A percentile compares a stretch with the other conserved stretches of the same genome.
phyloP scores from a whole-genome alignment of 768 basidiomycete species.

The Hygrocybe punicea region DNA sequence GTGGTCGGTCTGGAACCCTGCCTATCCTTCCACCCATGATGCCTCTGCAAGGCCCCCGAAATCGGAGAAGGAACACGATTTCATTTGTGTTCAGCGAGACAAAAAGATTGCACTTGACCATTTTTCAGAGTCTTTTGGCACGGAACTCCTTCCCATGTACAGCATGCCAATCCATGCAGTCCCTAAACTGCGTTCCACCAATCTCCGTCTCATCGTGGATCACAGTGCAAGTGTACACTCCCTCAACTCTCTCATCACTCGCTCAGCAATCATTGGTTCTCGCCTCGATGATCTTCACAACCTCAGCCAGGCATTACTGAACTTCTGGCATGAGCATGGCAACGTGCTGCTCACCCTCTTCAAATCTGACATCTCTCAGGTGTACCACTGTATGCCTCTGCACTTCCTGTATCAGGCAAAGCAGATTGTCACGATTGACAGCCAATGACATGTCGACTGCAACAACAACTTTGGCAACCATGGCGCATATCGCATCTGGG shows the following conservation, averaged over 20 bases:
- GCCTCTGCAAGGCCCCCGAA: slow-evolving; percentile 26
- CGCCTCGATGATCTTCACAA: slow-evolving; percentile 36
- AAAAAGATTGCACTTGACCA: slow-evolving; percentile 21
- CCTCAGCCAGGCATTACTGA: slow-evolving; percentile 23
- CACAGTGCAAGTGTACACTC: no score
- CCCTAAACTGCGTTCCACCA: no score
- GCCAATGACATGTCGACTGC: slow-evolving; percentile 6
- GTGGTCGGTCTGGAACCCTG: no score
- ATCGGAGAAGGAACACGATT: no score
- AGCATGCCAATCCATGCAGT: no score
- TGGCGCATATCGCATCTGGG: no score
- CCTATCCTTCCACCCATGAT: no score
- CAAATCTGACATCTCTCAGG: slow-evolving; percentile 45
- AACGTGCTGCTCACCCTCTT: slow-evolving; percentile 22
- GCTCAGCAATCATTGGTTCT: slow-evolving; percentile 18
- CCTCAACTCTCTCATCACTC: no score
- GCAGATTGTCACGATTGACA: slow-evolving; percentile 24
- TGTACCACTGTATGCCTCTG: slow-evolving; percentile 33
- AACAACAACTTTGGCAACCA: slow-evolving; percentile 12
- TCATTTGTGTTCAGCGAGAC: no score
- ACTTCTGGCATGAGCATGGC: neutral
- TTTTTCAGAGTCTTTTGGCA: slow-evolving; percentile 33
- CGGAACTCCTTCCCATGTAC: slow-evolving; percentile 44
- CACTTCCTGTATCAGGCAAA: slow-evolving; percentile 31
- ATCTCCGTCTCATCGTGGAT: no score